Evolutionary conservation across 2,329 filamentous ascomycete species (phyloP).

Genomic region (Ascochyta lentis): DNA sequence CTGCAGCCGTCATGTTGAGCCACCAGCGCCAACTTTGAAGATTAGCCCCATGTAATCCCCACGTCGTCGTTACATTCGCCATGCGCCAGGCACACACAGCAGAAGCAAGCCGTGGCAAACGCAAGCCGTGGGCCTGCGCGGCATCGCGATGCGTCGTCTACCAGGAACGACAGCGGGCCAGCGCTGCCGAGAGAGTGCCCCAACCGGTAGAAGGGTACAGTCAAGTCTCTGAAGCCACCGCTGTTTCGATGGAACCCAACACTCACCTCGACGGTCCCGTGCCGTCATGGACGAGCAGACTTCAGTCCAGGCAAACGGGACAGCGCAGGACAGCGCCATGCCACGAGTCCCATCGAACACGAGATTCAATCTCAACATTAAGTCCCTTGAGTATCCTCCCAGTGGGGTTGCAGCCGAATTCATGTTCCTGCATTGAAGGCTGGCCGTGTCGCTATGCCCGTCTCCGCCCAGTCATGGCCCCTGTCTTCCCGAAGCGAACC

Average conservation of each 20-base stretch:
- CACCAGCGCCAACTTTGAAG: conserved; percentile 7
- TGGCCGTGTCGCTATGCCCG: conserved; percentile 13
- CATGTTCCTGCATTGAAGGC: conserved; percentile 24
- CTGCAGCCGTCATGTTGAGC: conserved; percentile 16
- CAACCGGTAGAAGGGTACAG: background rate
- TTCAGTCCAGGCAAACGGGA: background rate
- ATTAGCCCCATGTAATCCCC: conserved; percentile 6
- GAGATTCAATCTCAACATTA: conserved; percentile 10
- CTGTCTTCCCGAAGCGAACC: conserved; percentile 22
- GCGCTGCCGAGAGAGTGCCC: conserved; percentile 3
- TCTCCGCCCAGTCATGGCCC: conserved; percentile 16
- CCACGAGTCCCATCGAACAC: conserved; percentile 7
- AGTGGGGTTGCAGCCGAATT: conserved; percentile 10
- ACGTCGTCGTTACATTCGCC: conserved; percentile 19
- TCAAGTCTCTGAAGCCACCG: conserved; percentile 23
- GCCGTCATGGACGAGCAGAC: background rate
- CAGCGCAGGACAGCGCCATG: conserved; percentile 2
- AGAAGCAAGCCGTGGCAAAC: conserved; percentile 11
- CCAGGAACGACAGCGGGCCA: conserved; percentile 13
- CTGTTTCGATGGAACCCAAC: conserved; percentile 20
- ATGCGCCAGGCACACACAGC: conserved; percentile 19
- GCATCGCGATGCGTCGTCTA: conserved; percentile 7
- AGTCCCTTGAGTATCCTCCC: conserved; percentile 8
- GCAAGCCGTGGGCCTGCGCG: conserved; percentile 6
- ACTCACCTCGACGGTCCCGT: background rate